Evolutionary conservation across 805 yeast genomes (phyloP).

Genomic region (Ogataea paraovalis): DNA sequence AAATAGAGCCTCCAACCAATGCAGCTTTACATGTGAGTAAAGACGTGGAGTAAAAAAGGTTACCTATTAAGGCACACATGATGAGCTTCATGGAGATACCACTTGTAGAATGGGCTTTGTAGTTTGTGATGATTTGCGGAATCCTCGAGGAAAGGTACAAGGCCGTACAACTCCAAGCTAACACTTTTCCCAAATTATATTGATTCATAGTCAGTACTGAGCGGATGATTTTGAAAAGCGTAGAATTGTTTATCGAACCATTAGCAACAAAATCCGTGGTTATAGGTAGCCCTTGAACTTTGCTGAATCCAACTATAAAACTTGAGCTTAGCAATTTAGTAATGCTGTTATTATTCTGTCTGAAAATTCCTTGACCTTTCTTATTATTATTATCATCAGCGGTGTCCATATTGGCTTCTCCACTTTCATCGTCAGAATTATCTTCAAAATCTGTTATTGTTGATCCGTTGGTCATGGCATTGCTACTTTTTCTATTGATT

Average conservation of each 20-base stretch:
- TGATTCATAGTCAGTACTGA: constrained; percentile 14
- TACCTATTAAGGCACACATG: constrained; percentile 47
- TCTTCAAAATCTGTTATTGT: neutral
- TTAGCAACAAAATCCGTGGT: constrained; percentile 3
- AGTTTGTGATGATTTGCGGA: constrained; percentile 49
- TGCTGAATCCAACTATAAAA: constrained; percentile 28
- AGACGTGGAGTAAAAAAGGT: constrained; percentile 46
- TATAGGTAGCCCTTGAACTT: constrained; percentile 24
- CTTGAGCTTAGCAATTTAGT: constrained; percentile 25
- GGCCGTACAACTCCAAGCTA: constrained; percentile 51
- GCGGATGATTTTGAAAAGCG: constrained; percentile 16
- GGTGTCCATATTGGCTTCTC: neutral
- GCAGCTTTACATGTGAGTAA: constrained; percentile 41
- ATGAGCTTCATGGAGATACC: constrained; percentile 50
- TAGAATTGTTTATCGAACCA: constrained; percentile 19
- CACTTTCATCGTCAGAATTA: constrained; percentile 2
- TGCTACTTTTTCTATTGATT: neutral
- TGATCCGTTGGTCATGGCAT: too few species aligned
- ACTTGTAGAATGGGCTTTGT: constrained; percentile 41
- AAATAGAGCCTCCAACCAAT: constrained; percentile 30
- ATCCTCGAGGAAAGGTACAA: constrained; percentile 47
- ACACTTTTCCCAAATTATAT: constrained; percentile 22
- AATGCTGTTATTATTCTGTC: constrained; percentile 12
- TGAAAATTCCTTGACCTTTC: constrained; percentile 3
- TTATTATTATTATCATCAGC: neutral